These are phyloP conservation scores for Filobasidium uniguttulatum DNA, from an alignment of 1,284 basidiomycete genomes.

Conservation along the genomic window DNA sequence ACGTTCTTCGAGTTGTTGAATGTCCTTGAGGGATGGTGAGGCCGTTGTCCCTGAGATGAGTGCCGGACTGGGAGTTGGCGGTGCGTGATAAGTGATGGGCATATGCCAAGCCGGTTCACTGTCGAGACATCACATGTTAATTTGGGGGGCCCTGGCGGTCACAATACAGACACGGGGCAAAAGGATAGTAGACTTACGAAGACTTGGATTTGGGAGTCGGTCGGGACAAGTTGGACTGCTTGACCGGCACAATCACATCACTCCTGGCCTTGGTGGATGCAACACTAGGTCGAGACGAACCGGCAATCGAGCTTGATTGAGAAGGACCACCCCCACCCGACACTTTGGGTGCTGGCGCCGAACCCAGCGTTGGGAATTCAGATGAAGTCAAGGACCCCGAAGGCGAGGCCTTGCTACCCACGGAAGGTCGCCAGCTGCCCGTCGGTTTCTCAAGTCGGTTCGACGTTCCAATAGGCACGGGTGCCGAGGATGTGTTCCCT, in stretches of 20 bases:
- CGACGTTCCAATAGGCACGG: conserved; percentile 2
- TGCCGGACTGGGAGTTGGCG: conserved; percentile 24
- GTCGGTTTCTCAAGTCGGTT: too few species aligned
- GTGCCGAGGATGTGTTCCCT: neutral
- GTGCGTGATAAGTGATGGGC: conserved; percentile 28
- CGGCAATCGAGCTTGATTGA: neutral
- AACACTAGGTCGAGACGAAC: neutral
- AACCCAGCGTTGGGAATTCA: conserved; percentile 9
- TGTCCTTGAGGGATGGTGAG: conserved; percentile 57
- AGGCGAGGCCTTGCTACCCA: neutral
- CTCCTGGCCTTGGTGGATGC: conserved; percentile 17
- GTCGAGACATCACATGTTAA: neutral
- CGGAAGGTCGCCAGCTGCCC: neutral
- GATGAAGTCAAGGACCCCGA: neutral
- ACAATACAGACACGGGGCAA: neutral
- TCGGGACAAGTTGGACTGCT: conserved; percentile 10
- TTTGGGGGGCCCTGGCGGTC: too few species aligned
- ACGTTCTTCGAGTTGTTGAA: conserved; percentile 62
- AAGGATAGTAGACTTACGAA: conserved; percentile 8
- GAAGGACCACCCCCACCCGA: too few species aligned
- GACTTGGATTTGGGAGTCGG: too few species aligned
- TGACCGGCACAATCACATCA: conserved; percentile 15
- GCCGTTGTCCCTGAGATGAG: conserved; percentile 25
- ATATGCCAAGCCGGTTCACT: conserved; percentile 16
- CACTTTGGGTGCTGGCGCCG: neutral